Conservation (phyloP, 441 rosid species). For the Gossypium schwendimanii region DNA sequence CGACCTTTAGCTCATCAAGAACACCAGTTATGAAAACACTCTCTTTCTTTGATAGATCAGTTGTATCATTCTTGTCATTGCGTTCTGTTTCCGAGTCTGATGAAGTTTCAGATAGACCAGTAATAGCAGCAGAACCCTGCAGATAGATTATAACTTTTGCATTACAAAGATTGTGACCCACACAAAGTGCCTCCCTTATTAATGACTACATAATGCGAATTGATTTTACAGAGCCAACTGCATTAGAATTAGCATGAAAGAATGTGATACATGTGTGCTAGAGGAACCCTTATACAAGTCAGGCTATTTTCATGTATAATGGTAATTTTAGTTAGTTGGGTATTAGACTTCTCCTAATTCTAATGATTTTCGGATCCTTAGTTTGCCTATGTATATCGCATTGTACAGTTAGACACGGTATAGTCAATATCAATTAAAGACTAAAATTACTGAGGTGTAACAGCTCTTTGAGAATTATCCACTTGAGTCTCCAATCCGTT, state of each 20-base stretch:
- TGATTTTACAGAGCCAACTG: not conserved
- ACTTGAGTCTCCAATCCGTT: not conserved
- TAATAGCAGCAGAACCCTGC: conserved; percentile 82
- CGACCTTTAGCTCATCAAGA: conserved; percentile 85
- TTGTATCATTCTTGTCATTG: conserved; percentile 28
- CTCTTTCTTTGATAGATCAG: conserved; percentile 48
- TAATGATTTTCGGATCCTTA: not conserved
- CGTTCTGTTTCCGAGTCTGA: conserved; percentile 69
- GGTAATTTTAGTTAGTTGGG: not conserved
- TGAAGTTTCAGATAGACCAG: conserved; percentile 81
- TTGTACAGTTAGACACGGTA: not conserved
- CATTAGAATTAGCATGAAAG: not conserved
- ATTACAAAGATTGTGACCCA: not conserved
- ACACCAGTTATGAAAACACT: conserved; percentile 71
- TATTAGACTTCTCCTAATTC: not conserved
- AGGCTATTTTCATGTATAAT: not conserved
- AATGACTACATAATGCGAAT: not conserved
- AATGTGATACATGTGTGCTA: not conserved
- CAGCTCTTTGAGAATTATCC: not conserved
- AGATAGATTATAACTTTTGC: conserved; percentile 10
- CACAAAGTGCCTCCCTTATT: not conserved
- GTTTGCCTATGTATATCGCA: not conserved
- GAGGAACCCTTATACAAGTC: not conserved
- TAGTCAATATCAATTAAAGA: not conserved
- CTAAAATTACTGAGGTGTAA: not conserved